Evolutionary conservation across 176 grass and related monocot genomes (phyloP), one percentile per base, ranked within the genome.

Genomic region (Aegilops longissima): DNA sequence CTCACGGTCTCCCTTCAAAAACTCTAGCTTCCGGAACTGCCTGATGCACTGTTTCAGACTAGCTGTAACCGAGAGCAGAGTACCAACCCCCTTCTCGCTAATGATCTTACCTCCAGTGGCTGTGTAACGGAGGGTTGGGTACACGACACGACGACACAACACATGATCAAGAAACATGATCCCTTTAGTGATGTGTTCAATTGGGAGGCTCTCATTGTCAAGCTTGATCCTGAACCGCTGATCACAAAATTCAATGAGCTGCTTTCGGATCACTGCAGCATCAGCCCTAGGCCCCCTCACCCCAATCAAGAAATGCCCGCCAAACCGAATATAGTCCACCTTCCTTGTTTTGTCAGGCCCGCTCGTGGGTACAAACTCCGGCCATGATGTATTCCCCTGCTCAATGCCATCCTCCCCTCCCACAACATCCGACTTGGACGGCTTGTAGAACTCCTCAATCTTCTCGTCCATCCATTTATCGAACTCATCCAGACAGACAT

Each of bases 151-250:
- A 30, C 94, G 90, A 70, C 97, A 98, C 38, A 98, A 84, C 33
- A 98, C 94, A 87, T 98, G 97, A 52, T 98, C 94, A 66, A 98
- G 83, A 80, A 98, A 98, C 96, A 98, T 94, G 85, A 98, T 94
- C 66, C 96, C 96, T 88, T 98, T 98, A 58, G 96, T 96, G 78
- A 98, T 98, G 54, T 98, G 96, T 81, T 98, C 96, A 47, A 98
- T 98, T 2, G 90, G 90, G 9, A 98, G 90, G 86, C 67, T 91
- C 78, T 98, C 97, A n/a, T 96, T 98, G 73, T 98, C 92, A 77
- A 98, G 87, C 68, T 96, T 98, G 63, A 96, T 82, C 86, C 90
- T 88, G 40, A 86, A 98, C 29, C 88, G 85, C 78, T 90, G 94
- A 69, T 96, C 97, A 67, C 92, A 98, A 44, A 96, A 98, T 74